phyloP scores from a whole-genome alignment of 2,329 filamentous ascomycete genomes.

The Neonectria neomacrospora region DNA sequence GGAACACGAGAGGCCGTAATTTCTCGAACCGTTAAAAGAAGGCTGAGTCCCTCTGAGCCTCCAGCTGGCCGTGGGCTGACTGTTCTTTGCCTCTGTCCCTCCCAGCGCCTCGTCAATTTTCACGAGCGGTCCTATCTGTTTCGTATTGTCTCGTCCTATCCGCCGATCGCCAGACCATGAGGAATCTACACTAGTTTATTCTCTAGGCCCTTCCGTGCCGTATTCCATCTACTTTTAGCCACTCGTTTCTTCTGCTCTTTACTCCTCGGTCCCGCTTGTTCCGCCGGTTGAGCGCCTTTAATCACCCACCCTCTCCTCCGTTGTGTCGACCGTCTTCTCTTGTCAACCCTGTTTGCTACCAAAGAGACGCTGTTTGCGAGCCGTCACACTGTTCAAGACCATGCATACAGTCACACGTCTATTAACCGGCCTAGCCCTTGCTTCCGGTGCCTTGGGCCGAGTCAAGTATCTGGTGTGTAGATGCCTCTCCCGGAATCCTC shows the following conservation, averaged over 20 bases:
- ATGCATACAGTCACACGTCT: conserved; percentile 23
- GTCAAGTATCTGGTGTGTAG: conserved; percentile 29
- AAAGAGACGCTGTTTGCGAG: neutral
- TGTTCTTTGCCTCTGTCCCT: neutral
- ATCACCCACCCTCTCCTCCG: neutral
- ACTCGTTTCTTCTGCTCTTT: neutral
- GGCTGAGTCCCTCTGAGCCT: conserved; percentile 3
- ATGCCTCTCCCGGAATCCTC: neutral
- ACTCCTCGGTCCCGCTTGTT: neutral
- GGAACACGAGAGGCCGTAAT: conserved; percentile 5
- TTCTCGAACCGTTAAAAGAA: neutral
- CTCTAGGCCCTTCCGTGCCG: neutral
- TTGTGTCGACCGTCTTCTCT: neutral
- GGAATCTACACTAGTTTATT: neutral
- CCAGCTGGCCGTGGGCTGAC: neutral
- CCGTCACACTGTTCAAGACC: neutral
- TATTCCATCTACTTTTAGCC: conserved; percentile 5
- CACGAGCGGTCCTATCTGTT: neutral
- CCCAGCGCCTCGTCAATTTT: neutral
- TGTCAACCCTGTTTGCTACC: neutral
- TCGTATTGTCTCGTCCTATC: neutral
- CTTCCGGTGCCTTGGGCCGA: conserved; percentile 24
- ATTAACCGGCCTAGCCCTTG: conserved; percentile 16
- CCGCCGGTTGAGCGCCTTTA: neutral
- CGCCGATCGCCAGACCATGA: neutral